These are phyloP conservation scores for Auricularia sp. DNA, from an alignment of 768 basidiomycete species.

Conservation along the genomic window DNA sequence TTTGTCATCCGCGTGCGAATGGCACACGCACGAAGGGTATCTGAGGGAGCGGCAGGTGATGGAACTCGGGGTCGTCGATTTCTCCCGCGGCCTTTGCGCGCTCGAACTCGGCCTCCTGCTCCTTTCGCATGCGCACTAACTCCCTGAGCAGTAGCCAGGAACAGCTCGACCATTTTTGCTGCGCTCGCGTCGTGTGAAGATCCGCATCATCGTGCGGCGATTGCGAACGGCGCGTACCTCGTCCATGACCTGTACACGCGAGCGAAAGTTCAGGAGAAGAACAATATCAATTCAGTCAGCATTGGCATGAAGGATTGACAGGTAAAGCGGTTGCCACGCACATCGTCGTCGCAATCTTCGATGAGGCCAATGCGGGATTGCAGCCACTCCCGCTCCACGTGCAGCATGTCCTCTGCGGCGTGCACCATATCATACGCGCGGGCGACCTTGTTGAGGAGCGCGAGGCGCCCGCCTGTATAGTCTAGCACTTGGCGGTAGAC, in stretches of 20 bases:
- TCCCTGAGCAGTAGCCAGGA: conserved; percentile 70
- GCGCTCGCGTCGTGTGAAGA: neutral
- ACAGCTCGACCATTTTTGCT: conserved; percentile 78
- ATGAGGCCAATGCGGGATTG: conserved; percentile 73
- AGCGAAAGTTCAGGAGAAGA: neutral
- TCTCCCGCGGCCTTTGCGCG: conserved; percentile 30
- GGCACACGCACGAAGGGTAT: conserved; percentile 45
- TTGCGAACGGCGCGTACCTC: conserved; percentile 41
- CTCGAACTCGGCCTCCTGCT: conserved; percentile 36
- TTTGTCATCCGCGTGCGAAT: neutral
- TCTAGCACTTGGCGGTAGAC: conserved; percentile 33
- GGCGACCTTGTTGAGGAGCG: conserved; percentile 63
- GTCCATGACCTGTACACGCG: conserved; percentile 50
- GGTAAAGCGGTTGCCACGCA: neutral
- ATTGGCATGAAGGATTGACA: too few species aligned
- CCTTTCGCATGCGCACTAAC: conserved; percentile 52
- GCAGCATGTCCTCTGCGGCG: conserved; percentile 54
- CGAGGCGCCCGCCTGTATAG: conserved; percentile 67
- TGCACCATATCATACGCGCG: conserved; percentile 50
- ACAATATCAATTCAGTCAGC: too few species aligned
- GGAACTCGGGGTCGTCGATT: conserved; percentile 22
- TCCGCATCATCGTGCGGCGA: neutral
- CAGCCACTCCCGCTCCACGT: conserved; percentile 73
- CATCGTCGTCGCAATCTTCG: conserved; percentile 70
- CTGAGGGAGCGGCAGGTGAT: conserved; percentile 47